These are phyloP conservation scores for Danielia oregonensis DNA, from an alignment of 805 yeast genomes.

Conservation along the genomic window DNA sequence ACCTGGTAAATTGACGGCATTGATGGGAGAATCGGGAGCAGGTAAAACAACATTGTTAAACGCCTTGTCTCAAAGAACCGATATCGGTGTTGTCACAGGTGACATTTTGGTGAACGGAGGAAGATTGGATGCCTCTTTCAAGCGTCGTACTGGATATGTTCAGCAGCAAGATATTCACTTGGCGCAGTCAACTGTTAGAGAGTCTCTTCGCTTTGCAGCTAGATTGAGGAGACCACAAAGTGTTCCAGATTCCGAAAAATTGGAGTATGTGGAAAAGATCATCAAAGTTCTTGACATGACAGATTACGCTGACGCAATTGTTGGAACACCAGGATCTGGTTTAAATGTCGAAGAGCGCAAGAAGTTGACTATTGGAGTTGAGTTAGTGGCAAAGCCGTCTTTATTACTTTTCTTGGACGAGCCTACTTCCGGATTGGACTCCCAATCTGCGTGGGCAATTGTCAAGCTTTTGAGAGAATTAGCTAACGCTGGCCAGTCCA, in stretches of 20 bases:
- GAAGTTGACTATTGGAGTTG: slow-evolving; percentile 60
- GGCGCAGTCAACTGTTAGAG: slow-evolving; percentile 69
- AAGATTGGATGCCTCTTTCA: slow-evolving; percentile 61
- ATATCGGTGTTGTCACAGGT: slow-evolving; percentile 67
- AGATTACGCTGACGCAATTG: slow-evolving; percentile 71
- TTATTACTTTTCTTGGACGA: slow-evolving; percentile 63
- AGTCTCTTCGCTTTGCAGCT: slow-evolving; percentile 69
- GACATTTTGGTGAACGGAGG: slow-evolving; percentile 59
- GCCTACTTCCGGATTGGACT: slow-evolving; percentile 72
- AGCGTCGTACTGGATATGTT: slow-evolving; percentile 74
- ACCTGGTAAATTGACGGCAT: slow-evolving; percentile 57
- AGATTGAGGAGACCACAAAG: slow-evolving; percentile 63
- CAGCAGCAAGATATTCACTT: slow-evolving; percentile 80
- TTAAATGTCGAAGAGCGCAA: slow-evolving; percentile 21
- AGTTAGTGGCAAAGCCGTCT: slow-evolving; percentile 65
- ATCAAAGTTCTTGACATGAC: slow-evolving; percentile 66
- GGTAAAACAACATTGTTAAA: slow-evolving; percentile 58
- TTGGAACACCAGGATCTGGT: slow-evolving; percentile 71
- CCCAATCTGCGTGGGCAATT: slow-evolving; percentile 69
- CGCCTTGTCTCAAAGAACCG: slow-evolving; percentile 62
- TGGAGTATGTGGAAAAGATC: slow-evolving; percentile 65
- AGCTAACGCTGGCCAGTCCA: slow-evolving; percentile 70
- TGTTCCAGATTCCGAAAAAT: slow-evolving; percentile 55
- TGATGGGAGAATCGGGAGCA: slow-evolving; percentile 65
- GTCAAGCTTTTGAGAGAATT: slow-evolving; percentile 62